Percentiles rank a stretch among this genome's conserved stretches.
phyloP scores from a whole-genome alignment of 768 basidiomycete species.

The Rhodocollybia butyracea region DNA sequence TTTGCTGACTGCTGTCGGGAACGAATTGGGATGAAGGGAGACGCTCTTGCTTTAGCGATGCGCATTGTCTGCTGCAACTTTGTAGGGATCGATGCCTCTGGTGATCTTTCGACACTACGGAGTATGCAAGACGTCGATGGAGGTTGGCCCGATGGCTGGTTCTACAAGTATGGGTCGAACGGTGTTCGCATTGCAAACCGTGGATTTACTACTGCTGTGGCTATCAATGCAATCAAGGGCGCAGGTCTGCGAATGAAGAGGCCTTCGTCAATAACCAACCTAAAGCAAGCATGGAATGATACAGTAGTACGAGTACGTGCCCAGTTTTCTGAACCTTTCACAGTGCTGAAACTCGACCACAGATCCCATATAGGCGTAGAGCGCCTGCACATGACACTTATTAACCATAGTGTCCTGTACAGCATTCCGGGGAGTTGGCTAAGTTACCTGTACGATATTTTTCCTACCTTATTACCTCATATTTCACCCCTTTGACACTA shows the following conservation, averaged over 20 bases:
- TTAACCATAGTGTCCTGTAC: neutral
- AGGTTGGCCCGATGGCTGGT: slow-evolving; percentile 52
- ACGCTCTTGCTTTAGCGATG: slow-evolving; percentile 56
- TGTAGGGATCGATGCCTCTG: slow-evolving; percentile 37
- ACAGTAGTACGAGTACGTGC: slow-evolving; percentile 1
- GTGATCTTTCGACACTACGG: slow-evolving; percentile 43
- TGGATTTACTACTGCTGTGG: slow-evolving; percentile 52
- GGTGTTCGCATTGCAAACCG: slow-evolving; percentile 50
- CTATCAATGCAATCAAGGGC: slow-evolving; percentile 42
- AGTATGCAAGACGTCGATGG: slow-evolving; percentile 52
- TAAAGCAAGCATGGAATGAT: slow-evolving; percentile 6
- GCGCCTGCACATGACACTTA: neutral
- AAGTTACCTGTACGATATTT: slow-evolving; percentile 1
- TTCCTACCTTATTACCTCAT: neutral
- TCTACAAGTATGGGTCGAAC: slow-evolving; percentile 52
- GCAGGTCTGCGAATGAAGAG: slow-evolving; percentile 1
- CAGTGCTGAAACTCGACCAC: neutral
- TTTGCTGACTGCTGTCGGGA: slow-evolving; percentile 46
- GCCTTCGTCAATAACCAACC: slow-evolving; percentile 1
- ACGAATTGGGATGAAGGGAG: slow-evolving; percentile 45
- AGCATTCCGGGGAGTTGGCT: neutral
- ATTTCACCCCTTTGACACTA: neutral
- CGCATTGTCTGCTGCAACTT: slow-evolving; percentile 44
- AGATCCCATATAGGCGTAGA: neutral
- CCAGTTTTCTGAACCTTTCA: neutral